Percentiles rank a stretch among this genome's conserved stretches.
Evolutionary conservation across 495 filamentous ascomycete species (phyloP).

Genomic region (Umbilicaria muhlenbergii): DNA sequence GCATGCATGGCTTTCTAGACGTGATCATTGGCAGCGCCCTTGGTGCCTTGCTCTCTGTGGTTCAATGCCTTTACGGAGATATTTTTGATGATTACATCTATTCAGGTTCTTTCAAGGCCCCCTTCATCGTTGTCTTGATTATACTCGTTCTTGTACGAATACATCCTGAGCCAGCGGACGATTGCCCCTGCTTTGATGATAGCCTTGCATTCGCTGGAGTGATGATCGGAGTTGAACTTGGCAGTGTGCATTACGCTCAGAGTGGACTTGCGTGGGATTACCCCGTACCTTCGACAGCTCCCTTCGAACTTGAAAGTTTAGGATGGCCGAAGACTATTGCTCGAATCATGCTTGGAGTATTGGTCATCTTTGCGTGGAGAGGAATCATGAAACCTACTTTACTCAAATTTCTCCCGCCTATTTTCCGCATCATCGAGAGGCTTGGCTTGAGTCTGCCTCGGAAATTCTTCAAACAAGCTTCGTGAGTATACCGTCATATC

Average conservation of each 20-base stretch:
- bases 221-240: constrained; percentile 62
- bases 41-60: constrained; percentile 47
- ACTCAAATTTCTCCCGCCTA: constrained; percentile 58
- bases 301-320: constrained; percentile 45
- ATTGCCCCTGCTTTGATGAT: constrained; percentile 96
- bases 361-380: constrained; percentile 77
- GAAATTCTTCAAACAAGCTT: constrained; percentile 77
- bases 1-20: constrained; percentile 96
- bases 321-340: constrained; percentile 43
- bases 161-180: constrained; percentile 90
- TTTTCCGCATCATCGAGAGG: constrained; percentile 75
- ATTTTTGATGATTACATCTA: constrained; percentile 51
- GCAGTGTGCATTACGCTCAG: constrained; percentile 62
- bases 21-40: constrained; percentile 63
- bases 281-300: constrained; percentile 43
- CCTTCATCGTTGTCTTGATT: constrained; percentile 41
- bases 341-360: constrained; percentile 63
- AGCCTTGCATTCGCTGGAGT: constrained; percentile 87
- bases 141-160: constrained; percentile 67
- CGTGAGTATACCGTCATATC: constrained; percentile 29
- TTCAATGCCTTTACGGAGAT: constrained; percentile 58
- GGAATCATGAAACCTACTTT: constrained; percentile 73
- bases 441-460: constrained; percentile 64
- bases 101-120: constrained; percentile 36
- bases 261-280: constrained; percentile 37